Base-by-base conservation (phyloP, 2,329 filamentous ascomycete genomes). In the Sporothrix pseudoabietina region DNA sequence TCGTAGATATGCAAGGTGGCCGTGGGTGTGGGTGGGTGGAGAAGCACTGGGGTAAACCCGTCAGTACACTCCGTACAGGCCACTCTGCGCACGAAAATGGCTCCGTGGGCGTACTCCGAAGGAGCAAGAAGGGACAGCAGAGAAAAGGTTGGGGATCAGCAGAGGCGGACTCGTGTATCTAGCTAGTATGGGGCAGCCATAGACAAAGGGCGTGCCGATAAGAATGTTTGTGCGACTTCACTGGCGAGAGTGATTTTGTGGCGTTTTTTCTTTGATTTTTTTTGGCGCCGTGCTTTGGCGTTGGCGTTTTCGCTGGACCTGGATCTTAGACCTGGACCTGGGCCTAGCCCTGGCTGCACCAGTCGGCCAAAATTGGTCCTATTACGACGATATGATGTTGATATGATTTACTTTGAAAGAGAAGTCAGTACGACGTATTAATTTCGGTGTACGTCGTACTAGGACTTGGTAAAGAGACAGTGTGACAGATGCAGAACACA, bases 1-100 rank as follows among this genome's bases (percentile, higher is more conserved):
- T 65, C 22, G 61, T 44, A 52, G 63, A 68, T 52, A 52, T 68
- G 65, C 65, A 68, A 35, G 65, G 65, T 68, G 26, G 61, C 8
- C 39, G 10, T 44, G 39, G 22, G 61, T 65, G 39, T 66, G 61
- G 61, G 22, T 68, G 65, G 65, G 65, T 52, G 63, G 63, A n/a
- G 63, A 68, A 10, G 8, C 9, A 47, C 35, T 22, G 35, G n/a
- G 61, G 39, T 19, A 59, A 35, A 35, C 35, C 35, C 35, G 26
- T 26, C 26, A 26, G 26, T 26, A n/a, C n/a, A n/a, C n/a, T n/a
- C n/a, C n/a, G n/a, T n/a, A 35, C 35, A 35, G 35, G 35, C 35
- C 35, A 35, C 35, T 35, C 35, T 35, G 35, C 35, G 35, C 35
- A 35, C 35, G 3, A 35, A 35, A 35, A 35, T 35, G 35, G 35